phyloP scores from a whole-genome alignment of 345 rosid genomes.

The Brassica rapa region DNA sequence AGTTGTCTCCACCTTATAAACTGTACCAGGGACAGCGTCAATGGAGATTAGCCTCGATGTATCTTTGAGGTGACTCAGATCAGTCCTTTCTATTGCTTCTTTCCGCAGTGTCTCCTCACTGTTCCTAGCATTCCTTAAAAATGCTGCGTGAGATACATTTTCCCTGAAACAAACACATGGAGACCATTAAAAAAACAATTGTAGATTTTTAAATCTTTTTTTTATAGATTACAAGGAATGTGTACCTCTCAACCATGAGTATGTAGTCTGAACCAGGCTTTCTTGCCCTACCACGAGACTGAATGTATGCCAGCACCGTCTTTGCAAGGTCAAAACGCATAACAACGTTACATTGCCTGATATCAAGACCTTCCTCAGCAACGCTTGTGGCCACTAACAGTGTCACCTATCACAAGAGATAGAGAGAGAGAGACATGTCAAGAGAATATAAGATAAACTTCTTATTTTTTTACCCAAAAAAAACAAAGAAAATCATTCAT shows the following conservation, averaged over 20 bases:
- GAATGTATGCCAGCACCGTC: slow-evolving; percentile 97
- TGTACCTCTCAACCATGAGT: slow-evolving; percentile 96
- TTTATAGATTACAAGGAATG: slow-evolving; percentile 2
- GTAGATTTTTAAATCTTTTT: background rate
- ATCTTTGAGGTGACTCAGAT: slow-evolving; percentile 91
- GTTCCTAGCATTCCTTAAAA: slow-evolving; percentile 90
- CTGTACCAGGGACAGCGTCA: slow-evolving; percentile 76
- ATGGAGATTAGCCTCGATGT: slow-evolving; percentile 78
- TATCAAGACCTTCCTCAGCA: slow-evolving; percentile 99
- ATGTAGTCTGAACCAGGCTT: slow-evolving; percentile 99
- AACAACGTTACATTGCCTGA: slow-evolving; percentile 97
- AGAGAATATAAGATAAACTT: background rate
- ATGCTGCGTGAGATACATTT: slow-evolving; percentile 83
- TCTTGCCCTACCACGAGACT: slow-evolving; percentile 99
- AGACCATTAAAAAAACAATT: background rate
- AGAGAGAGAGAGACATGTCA: background rate
- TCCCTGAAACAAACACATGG: slow-evolving; percentile 50
- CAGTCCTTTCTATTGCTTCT: slow-evolving; percentile 98
- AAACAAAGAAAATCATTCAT: slow-evolving; percentile 34
- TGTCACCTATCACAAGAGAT: slow-evolving; percentile 57
- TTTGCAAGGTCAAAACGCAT: slow-evolving; percentile 99
- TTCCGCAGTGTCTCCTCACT: slow-evolving; percentile 96
- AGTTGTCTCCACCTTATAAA: slow-evolving; percentile 91
- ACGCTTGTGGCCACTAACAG: slow-evolving; percentile 97
- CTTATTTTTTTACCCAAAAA: background rate